Evolutionary conservation across 2,329 filamentous ascomycete species (phyloP), one percentile per base, ranked within the genome.

Genomic region (Ceratocystis cacaofunesta): DNA sequence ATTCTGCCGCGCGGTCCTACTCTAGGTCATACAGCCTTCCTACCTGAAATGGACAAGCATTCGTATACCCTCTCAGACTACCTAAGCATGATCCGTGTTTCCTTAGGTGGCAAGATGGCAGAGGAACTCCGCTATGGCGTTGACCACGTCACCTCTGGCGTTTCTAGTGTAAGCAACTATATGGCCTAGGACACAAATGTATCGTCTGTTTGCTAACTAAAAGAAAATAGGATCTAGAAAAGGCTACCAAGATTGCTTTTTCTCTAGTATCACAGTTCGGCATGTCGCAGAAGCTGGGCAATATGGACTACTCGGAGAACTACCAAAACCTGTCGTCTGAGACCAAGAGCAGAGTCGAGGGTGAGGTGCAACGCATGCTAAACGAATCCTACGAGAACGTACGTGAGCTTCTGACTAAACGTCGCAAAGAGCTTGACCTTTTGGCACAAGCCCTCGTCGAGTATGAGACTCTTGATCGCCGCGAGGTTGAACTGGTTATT

Each of bases 11-110:
- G 95, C 71, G 94, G 94, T 10, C 85, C 86, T 71, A 84, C 89
- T 28, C 81, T 97, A 6, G 94, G 94, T 68, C 84, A 96, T 69
- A 99, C 94, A 0, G 88, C 89, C 69, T 88, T 87, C 74, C 80
- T 99, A 28, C 92, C 92, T 0, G 88, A 94, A 73, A 91, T 95
- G 80, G 92, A 96, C 77, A 91, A 92, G 75, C 91, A 96, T 72
- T 94, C 90, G 12, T 85, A 85, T 75, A 88, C 88, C n/a, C 90
- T 91, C 70, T 84, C 85, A 65, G 89, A 99, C 73, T 91, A 91
- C 71, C 79, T 92, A 70, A 86, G 89, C 43, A 79, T 85, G 63
- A 90, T 96, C 67, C 90, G 92, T 71, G 84, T 92, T 28, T 82
- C 83, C 46, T 86, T 96, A 77, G 91, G 90, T 70, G 91, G 91